Conservation (phyloP, 805 yeast species). For the Candida ovalis region DNA sequence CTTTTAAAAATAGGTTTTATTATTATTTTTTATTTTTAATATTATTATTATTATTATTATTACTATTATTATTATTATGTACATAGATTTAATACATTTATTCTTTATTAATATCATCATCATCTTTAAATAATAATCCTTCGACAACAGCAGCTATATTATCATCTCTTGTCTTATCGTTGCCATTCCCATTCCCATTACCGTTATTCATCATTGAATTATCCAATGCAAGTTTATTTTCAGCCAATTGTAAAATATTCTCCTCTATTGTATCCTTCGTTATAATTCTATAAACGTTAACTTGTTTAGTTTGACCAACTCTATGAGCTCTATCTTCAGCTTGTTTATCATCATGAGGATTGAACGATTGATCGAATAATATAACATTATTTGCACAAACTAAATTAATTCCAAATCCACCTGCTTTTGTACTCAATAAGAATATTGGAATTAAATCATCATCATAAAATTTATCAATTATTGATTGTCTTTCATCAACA, state of each 20-base stretch:
- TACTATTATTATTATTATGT: not conserved
- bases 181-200: slow-evolving; percentile 34
- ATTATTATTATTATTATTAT: not conserved
- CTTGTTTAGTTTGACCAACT: slow-evolving; percentile 83
- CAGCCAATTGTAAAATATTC: slow-evolving; percentile 79
- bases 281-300: slow-evolving; percentile 71
- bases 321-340: slow-evolving; percentile 99
- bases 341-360: slow-evolving; percentile 97
- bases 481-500: slow-evolving; percentile 87
- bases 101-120: not conserved
- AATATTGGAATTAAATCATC: slow-evolving; percentile 82
- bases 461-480: slow-evolving; percentile 85
- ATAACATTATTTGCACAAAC: slow-evolving; percentile 93
- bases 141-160: slow-evolving; percentile 52
- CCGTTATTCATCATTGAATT: slow-evolving; percentile 46
- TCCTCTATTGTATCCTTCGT: slow-evolving; percentile 81
- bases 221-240: slow-evolving; percentile 87
- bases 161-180: slow-evolving; percentile 38
- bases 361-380: slow-evolving; percentile 89
- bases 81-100: not conserved
- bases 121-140: slow-evolving; percentile 35
- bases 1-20: not conserved
- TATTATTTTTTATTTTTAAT: not conserved
- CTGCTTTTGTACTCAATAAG: slow-evolving; percentile 90
- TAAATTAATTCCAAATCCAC: slow-evolving; percentile 96